Evolutionary conservation across 495 filamentous ascomycete species (phyloP).

Genomic region (Aspergillus saccharolyticus): DNA sequence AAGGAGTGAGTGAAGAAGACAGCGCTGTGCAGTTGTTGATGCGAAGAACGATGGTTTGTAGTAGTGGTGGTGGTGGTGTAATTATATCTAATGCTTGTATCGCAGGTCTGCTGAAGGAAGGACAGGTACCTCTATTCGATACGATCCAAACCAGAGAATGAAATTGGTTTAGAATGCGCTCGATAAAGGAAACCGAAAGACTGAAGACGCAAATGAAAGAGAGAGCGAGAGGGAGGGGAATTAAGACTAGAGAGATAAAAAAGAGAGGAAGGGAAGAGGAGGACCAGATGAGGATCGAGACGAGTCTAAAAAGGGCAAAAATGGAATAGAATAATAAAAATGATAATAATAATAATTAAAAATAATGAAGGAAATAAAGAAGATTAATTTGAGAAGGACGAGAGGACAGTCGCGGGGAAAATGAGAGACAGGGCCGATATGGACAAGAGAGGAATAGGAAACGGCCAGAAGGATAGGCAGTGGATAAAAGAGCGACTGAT

Average conservation of each 20-base stretch:
- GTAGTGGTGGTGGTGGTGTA: background rate
- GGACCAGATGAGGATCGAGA: constrained; percentile 19
- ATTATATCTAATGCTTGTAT: constrained; percentile 12
- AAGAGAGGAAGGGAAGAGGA: constrained; percentile 18
- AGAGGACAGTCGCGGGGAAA: constrained; percentile 26
- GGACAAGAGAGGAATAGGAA: constrained; percentile 23
- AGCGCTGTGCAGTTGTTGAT: background rate
- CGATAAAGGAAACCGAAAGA: constrained; percentile 18
- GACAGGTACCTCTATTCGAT: constrained; percentile 29
- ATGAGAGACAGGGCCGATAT: constrained; percentile 36
- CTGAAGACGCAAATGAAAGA: constrained; percentile 26
- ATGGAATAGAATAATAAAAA: constrained; percentile 12
- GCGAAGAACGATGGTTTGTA: constrained; percentile 3
- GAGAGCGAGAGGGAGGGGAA: constrained; percentile 24
- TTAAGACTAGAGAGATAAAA: constrained; percentile 21
- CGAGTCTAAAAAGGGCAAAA: constrained; percentile 27
- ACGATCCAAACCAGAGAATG: constrained; percentile 14
- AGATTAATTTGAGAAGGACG: constrained; percentile 19
- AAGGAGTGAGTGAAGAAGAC: constrained; percentile 20
- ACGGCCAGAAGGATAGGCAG: constrained; percentile 27
- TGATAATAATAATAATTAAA: background rate
- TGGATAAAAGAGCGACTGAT: constrained; percentile 44
- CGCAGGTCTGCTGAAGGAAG: constrained; percentile 25
- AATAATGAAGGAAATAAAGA: constrained; percentile 25
- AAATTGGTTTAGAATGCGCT: constrained; percentile 10